A percentile compares a stretch with the other conserved stretches of the same genome.
Conservation (phyloP, 345 rosid species). For the Crucihimalaya himalaica region DNA sequence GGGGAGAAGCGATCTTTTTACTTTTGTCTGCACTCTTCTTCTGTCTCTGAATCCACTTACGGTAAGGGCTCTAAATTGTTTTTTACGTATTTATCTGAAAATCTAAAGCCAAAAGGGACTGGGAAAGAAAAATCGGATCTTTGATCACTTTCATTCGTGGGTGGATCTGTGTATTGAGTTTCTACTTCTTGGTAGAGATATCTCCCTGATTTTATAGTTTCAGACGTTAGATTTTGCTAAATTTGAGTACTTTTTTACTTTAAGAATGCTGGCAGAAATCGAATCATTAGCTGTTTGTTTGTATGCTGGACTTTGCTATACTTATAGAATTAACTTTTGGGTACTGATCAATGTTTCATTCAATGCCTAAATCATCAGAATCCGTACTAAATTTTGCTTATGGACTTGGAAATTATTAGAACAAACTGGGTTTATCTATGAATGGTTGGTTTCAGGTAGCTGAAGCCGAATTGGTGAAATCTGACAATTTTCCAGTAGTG, state of each 20-base stretch:
- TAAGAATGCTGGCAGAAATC: neutral
- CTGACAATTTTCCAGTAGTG: constrained; percentile 62
- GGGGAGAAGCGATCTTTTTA: constrained; percentile 27
- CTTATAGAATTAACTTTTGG: neutral
- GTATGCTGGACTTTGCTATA: neutral
- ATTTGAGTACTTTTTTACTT: constrained; percentile 7
- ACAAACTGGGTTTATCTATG: neutral
- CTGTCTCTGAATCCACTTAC: constrained; percentile 15
- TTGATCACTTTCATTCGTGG: constrained; percentile 18
- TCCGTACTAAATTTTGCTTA: neutral
- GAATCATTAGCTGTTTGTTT: neutral
- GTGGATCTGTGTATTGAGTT: neutral
- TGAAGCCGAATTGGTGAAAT: constrained; percentile 42
- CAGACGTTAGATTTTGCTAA: neutral
- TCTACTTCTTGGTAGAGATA: neutral
- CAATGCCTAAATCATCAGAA: neutral
- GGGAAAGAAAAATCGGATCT: constrained; percentile 24
- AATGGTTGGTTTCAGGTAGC: constrained; percentile 42
- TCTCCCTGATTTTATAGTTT: neutral
- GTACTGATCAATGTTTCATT: neutral
- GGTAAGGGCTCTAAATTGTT: neutral
- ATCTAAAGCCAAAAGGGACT: neutral
- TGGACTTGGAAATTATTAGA: neutral
- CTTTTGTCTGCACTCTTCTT: constrained; percentile 9
- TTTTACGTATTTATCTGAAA: neutral